These are phyloP conservation scores for Cunninghamia lanceolata DNA, from an alignment of 75 land plant genomes.

Conservation along the genomic window DNA sequence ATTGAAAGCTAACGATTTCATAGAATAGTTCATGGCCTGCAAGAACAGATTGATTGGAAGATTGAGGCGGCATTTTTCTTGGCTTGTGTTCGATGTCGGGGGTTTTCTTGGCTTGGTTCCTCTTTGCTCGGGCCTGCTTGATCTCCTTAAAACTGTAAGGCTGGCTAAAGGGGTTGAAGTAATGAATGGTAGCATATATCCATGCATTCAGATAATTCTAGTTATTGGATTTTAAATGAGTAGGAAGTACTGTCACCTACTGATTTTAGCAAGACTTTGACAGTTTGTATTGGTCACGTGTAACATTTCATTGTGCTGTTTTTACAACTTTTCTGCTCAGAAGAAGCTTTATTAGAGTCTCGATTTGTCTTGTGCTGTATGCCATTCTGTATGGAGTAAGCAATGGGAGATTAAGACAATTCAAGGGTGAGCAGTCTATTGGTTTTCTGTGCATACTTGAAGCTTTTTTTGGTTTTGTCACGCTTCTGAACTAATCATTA, in stretches of 20 bases:
- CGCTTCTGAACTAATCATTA: neutral
- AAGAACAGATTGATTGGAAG: slow-evolving; percentile 6
- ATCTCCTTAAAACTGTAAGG: neutral
- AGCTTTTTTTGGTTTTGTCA: neutral
- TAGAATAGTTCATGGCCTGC: slow-evolving; percentile 5
- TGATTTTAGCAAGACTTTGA: neutral
- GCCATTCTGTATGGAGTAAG: neutral
- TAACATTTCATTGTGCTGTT: neutral
- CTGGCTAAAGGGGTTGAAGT: slow-evolving; percentile 1
- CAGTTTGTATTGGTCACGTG: neutral
- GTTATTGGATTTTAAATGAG: neutral
- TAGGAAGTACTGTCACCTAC: slow-evolving; percentile 1
- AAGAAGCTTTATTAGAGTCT: neutral
- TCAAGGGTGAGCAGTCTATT: neutral
- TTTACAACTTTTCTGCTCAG: neutral
- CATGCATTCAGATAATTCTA: neutral
- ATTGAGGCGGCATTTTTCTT: slow-evolving; percentile 5
- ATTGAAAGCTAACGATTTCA: slow-evolving; percentile 9
- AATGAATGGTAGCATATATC: slow-evolving; percentile 1
- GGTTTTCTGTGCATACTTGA: neutral
- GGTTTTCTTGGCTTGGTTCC: slow-evolving; percentile 3
- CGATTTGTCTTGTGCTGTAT: neutral
- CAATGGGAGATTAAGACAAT: neutral
- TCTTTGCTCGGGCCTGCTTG: slow-evolving; percentile 1
- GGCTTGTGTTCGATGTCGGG: neutral